A percentile compares a stretch with the other conserved stretches of the same genome.
Evolutionary conservation across 2,329 filamentous ascomycete genomes (phyloP).

Genomic region (Microsporum ferrugineum): DNA sequence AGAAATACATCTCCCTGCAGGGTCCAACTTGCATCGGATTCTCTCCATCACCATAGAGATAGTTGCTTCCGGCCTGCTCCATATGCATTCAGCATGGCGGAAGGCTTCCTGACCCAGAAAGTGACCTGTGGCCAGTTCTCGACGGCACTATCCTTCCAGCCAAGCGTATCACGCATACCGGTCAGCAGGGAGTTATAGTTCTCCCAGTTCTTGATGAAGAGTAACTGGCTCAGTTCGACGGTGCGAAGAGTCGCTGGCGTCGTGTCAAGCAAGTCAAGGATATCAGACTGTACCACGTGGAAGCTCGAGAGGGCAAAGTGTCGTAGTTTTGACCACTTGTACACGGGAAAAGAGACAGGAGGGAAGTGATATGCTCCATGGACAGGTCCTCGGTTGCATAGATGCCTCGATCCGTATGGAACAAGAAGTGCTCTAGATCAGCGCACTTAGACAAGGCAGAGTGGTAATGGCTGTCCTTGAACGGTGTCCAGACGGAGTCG

Average conservation of each 20-base stretch:
- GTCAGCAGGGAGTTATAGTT: background rate
- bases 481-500: background rate
- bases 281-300: background rate
- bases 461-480: background rate
- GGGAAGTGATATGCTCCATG: background rate
- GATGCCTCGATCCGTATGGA: background rate
- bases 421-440: background rate
- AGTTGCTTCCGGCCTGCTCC: background rate
- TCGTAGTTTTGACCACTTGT: background rate
- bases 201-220: background rate
- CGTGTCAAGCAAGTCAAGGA: background rate
- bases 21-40: background rate
- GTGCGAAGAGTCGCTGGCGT: background rate
- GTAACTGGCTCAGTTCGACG: background rate
- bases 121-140: background rate
- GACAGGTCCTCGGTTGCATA: background rate
- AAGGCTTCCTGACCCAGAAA: background rate
- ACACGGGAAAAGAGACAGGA: background rate
- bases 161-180: background rate
- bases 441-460: background rate
- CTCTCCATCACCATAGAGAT: background rate
- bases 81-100: background rate
- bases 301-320: background rate
- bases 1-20: background rate
- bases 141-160: background rate